These are phyloP conservation scores for Geotrichum macrosporum DNA, from an alignment of 1,139 yeast species.

Conservation along the genomic window DNA sequence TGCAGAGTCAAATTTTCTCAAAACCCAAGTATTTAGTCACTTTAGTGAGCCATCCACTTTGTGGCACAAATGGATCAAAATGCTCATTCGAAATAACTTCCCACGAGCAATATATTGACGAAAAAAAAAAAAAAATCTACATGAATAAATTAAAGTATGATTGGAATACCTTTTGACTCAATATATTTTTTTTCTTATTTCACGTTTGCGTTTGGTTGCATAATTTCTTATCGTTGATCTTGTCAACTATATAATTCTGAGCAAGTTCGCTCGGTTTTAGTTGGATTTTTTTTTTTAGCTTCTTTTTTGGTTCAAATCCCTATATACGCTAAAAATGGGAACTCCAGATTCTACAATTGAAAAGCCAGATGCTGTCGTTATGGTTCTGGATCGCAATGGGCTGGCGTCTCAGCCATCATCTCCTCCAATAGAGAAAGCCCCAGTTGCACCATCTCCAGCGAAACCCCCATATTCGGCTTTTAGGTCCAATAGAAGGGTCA, in stretches of 20 bases:
- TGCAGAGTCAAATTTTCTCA: no score
- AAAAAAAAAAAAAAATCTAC: no score
- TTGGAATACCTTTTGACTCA: no score
- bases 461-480: conserved; percentile 19
- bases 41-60: background rate
- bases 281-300: no score
- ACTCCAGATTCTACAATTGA: background rate
- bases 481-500: conserved; percentile 26
- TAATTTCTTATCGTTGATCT: background rate
- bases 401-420: no score
- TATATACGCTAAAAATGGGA: background rate
- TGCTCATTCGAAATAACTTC: background rate
- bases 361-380: no score
- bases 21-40: no score
- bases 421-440: background rate
- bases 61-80: background rate
- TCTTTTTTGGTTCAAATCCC: background rate
- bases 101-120: background rate
- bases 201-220: background rate
- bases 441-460: background rate
- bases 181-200: no score
- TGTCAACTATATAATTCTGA: background rate
- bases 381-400: no score
- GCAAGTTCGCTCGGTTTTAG: background rate
- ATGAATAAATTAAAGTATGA: background rate